A percentile compares a stretch with the other conserved stretches of the same genome.
Evolutionary conservation across 805 yeast genomes (phyloP).

Genomic region (Cyberlindnera maclurae): DNA sequence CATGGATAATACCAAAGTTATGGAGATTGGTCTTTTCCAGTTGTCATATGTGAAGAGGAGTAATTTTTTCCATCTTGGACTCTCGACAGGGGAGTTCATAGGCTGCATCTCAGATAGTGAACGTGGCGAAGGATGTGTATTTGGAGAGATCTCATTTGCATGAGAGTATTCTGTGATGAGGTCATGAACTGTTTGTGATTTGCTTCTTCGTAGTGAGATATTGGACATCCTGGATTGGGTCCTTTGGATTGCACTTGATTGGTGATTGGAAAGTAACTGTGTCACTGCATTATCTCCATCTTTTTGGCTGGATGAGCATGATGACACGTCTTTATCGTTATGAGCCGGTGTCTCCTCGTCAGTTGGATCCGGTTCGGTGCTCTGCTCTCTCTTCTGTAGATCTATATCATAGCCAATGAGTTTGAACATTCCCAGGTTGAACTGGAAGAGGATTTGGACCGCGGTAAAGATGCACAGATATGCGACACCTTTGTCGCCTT

Average conservation of each 20-base stretch:
- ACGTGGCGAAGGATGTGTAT: conserved; percentile 16
- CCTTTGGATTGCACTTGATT: conserved; percentile 7
- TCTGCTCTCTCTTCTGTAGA: conserved; percentile 4
- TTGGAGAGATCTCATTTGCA: conserved; percentile 16
- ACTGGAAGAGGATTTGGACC: conserved; percentile 51
- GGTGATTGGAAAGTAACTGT: conserved; percentile 2
- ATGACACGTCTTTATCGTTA: neutral
- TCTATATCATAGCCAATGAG: conserved; percentile 59
- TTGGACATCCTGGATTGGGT: conserved; percentile 10
- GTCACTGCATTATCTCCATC: conserved; percentile 3
- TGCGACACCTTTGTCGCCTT: conserved; percentile 74
- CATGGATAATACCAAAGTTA: conserved; percentile 59
- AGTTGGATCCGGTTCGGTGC: neutral
- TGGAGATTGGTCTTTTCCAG: conserved; percentile 65
- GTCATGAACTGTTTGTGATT: conserved; percentile 33
- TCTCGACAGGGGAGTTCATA: neutral
- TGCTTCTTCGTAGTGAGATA: conserved; percentile 9
- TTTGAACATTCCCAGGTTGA: conserved; percentile 70
- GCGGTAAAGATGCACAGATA: conserved; percentile 74
- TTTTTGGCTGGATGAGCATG: conserved; percentile 1
- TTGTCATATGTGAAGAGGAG: conserved; percentile 38
- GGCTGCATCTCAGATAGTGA: conserved; percentile 16
- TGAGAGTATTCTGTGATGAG: conserved; percentile 41
- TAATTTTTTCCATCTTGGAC: neutral
- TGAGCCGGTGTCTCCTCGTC: neutral